Base-by-base conservation (phyloP, 345 rosid species). In the Eucalyptus sp. region DNA sequence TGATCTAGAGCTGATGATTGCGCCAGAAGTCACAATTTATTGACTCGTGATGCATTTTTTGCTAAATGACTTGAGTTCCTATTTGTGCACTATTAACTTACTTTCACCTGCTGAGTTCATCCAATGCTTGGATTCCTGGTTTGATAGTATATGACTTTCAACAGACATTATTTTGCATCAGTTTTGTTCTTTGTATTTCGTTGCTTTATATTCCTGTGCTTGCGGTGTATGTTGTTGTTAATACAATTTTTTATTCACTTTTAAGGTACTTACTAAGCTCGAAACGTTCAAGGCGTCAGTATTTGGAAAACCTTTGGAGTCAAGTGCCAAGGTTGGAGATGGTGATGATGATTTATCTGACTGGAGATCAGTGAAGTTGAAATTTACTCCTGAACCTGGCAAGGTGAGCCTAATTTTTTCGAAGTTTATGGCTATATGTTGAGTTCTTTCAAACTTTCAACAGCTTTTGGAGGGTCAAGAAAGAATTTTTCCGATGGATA, bases 241-340 rank as follows among this genome's bases (percentile, higher is more conserved):
- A 83, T 88, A n/a, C 8, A 37, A 24, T n/a, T 68, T 54, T 18
- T 86, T 88, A 86, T 88, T 41, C 37, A 64, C 83, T 50, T 27
- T 10, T 29, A 89, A 97, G 99, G 97, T 95, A 90, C 93, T 97
- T 88, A 95, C 94, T 43, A 98, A 89, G 93, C 97, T 98, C 18
- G 95, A 95, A 92, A 94, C 90, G 87, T 97, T 98, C 91, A 97
- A 95, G 92, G 94, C 93, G 79, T 68, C 94, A n/a, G 44, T 95
- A 90, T 88, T 93, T 79, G 88, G 88, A 50, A 95, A 94, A 90
- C 93, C 95, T 76, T 89, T 79, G 88, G 90, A 89, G 86, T 91
- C 94, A 50, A 92, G 76, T 56, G 86, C 86, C 86, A 93, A 94
- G 91, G 90, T 92, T 86, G 96, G 81, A 89, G 95, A 64, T 60